Evolutionary conservation across 31 red algal genomes (phyloP), one percentile per base, ranked within the genome.

Genomic region (Odonthalia washingtoniensis): DNA sequence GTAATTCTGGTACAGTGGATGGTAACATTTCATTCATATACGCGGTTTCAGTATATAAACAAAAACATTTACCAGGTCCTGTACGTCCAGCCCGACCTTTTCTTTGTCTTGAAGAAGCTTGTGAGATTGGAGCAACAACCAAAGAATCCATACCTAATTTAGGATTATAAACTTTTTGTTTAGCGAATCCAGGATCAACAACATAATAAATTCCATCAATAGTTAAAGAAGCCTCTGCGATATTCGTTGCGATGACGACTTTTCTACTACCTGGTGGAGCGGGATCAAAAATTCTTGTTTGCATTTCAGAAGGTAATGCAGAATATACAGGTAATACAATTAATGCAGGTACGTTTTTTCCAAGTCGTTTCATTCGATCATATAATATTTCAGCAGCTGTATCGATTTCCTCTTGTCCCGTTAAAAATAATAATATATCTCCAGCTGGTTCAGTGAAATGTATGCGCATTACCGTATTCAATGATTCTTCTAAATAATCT

Each of bases 201-300:
- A 99, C 97, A 74, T 95, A 96, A 60, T 74, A 86, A 53, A 99
- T 95, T 30, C 97, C 97, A 75, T 96, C 94, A 68, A 99, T 96
- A 40, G 97, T 99, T 30, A 99, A 68, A 82, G 89, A 93, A 4
- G 97, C 88, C 46, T 99, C 97, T 38, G 97, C 97, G 68, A 99
- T 94, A 65, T 99, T 99, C 0, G 97, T 99, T 2, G 97, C 94
- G 39, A 99, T 80, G 18, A 99, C 85, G 5, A 91, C 83, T 80
- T 96, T 96, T 41, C 97, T 84, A 9, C 89, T 77, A 30, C 89
- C 92, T 3, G n/a, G 5, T 1, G 92, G 94, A 5, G 97, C 82
- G 40, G 97, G 94, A 62, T 96, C 94, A 90, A 99, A 99, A 32
- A 99, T 90, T 38, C 80, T 78, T 42, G 88, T 86, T 65, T 99